phyloP scores from a whole-genome alignment of 2,329 filamentous ascomycete species.

The Pyricularia sp. region DNA sequence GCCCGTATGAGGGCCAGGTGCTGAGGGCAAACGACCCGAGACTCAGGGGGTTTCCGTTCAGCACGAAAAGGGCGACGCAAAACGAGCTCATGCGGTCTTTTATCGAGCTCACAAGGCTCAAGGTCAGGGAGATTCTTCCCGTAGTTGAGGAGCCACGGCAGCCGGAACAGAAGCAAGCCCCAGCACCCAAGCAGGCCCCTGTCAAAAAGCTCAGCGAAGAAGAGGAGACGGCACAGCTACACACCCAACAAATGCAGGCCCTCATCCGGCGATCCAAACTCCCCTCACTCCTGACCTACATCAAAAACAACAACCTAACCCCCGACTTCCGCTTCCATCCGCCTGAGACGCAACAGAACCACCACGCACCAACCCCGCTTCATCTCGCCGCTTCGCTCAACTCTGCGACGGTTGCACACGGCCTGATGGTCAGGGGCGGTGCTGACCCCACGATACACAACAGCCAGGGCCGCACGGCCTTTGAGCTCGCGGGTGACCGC shows the following conservation, averaged over 20 bases:
- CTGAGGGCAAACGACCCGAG: conserved; percentile 69
- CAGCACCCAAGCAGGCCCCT: conserved; percentile 31
- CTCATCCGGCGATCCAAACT: conserved; percentile 84
- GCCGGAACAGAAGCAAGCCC: conserved; percentile 11
- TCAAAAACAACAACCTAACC: conserved; percentile 61
- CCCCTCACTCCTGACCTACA: conserved; percentile 75
- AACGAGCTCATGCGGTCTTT: conserved; percentile 92
- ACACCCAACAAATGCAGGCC: conserved; percentile 82
- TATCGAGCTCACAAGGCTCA: conserved; percentile 84
- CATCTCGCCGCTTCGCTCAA: conserved; percentile 81
- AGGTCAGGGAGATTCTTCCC: conserved; percentile 71
- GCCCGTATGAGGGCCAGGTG: conserved; percentile 83
- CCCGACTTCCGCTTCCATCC: conserved; percentile 71
- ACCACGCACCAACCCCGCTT: conserved; percentile 74
- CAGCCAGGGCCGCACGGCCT: conserved; percentile 71
- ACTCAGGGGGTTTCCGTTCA: conserved; percentile 86
- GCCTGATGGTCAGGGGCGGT: conserved; percentile 63
- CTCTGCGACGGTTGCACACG: conserved; percentile 64
- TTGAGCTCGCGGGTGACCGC: conserved; percentile 80
- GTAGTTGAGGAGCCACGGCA: conserved; percentile 34
- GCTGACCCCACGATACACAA: conserved; percentile 67
- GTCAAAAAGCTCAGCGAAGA: conserved; percentile 62
- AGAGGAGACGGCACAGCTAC: conserved; percentile 71
- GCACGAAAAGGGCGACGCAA: conserved; percentile 82
- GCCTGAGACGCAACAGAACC: conserved; percentile 50